These are phyloP conservation scores for Mycena venus DNA, from an alignment of 768 basidiomycete genomes.

Conservation along the genomic window DNA sequence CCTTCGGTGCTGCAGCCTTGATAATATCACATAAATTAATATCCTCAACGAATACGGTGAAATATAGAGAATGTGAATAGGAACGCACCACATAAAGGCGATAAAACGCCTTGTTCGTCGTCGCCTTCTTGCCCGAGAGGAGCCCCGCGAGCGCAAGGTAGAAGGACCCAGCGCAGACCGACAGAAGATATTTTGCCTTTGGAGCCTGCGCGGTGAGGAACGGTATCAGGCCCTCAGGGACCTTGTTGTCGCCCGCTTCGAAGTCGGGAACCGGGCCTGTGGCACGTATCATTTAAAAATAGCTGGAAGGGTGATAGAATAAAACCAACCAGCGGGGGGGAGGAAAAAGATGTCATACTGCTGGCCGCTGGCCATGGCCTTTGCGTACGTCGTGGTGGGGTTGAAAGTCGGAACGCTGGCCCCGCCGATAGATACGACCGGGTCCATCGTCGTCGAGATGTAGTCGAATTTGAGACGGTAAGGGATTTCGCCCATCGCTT, in stretches of 20 bases:
- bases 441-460: slow-evolving; percentile 25
- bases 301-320: neutral
- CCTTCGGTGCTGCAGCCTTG: slow-evolving; percentile 33
- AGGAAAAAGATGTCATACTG: slow-evolving; percentile 31
- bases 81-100: slow-evolving; percentile 38
- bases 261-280: slow-evolving; percentile 22
- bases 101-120: slow-evolving; percentile 52
- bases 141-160: slow-evolving; percentile 48
- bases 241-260: neutral
- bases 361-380: slow-evolving; percentile 19
- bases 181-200: slow-evolving; percentile 46
- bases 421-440: slow-evolving; percentile 8
- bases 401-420: slow-evolving; percentile 15
- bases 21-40: neutral
- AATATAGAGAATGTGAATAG: no score
- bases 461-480: slow-evolving; percentile 27
- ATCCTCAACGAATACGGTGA: no score
- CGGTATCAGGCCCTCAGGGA: slow-evolving; percentile 26
- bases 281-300: neutral
- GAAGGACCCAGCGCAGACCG: slow-evolving; percentile 49
- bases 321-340: slow-evolving; percentile 29
- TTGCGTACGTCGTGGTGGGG: slow-evolving; percentile 28
- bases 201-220: slow-evolving; percentile 44
- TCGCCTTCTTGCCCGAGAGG: slow-evolving; percentile 50
- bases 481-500: slow-evolving; percentile 10